These are phyloP conservation scores for Starmerella kuoi DNA, from an alignment of 805 yeast genomes.

Conservation along the genomic window DNA sequence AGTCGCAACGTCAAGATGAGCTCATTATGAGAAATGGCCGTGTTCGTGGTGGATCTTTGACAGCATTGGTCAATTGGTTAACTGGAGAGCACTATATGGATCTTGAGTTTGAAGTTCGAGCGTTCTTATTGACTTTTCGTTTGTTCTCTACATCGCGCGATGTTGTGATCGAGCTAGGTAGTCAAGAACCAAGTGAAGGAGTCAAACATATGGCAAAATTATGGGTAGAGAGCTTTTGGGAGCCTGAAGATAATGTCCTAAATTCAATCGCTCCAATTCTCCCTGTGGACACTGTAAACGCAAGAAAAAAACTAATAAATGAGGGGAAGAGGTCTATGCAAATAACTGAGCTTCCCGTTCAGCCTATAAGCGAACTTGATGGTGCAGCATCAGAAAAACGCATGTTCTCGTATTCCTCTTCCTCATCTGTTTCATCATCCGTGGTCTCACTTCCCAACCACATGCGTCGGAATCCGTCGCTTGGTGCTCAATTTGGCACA, in stretches of 20 bases:
- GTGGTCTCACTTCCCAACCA: background rate
- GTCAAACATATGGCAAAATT: slow-evolving; percentile 30
- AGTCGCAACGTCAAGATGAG: slow-evolving; percentile 2
- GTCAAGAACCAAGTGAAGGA: slow-evolving; percentile 34
- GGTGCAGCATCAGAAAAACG: background rate
- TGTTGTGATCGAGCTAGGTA: slow-evolving; percentile 53
- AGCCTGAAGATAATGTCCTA: slow-evolving; percentile 49
- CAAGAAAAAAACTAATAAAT: slow-evolving; percentile 2
- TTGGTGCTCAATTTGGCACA: slow-evolving; percentile 2
- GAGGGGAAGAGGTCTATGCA: slow-evolving; percentile 3
- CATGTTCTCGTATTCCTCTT: background rate
- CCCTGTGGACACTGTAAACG: background rate
- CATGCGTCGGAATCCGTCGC: slow-evolving; percentile 3
- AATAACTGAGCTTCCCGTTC: slow-evolving; percentile 3
- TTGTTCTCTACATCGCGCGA: slow-evolving; percentile 57
- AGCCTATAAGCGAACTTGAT: background rate
- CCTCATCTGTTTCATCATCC: slow-evolving; percentile 2
- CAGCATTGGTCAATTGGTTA: slow-evolving; percentile 25
- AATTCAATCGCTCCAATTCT: slow-evolving; percentile 7
- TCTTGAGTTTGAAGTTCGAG: slow-evolving; percentile 34
- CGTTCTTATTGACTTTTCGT: slow-evolving; percentile 67
- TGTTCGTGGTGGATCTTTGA: slow-evolving; percentile 29
- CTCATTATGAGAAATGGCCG: slow-evolving; percentile 20
- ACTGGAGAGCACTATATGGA: slow-evolving; percentile 13
- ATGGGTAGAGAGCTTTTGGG: slow-evolving; percentile 92